Evolutionary conservation across 352 stramenopile species (phyloP), one percentile per base, ranked within the genome.

Genomic region (Peronospora destructor): DNA sequence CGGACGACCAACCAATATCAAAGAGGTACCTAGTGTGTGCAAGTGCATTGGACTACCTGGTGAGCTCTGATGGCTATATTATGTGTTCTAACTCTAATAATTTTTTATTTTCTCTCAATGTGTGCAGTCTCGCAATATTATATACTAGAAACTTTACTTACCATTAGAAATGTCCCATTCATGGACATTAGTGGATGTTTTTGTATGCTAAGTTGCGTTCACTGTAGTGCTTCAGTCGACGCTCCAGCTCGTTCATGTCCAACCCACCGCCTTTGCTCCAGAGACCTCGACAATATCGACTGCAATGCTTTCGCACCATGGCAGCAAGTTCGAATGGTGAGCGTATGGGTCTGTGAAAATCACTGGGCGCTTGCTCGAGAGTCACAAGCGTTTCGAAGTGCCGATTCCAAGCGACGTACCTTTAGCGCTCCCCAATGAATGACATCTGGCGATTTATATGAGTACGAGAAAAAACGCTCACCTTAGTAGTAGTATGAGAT

Each of bases 251-350:
- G 6, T 53, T 56, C 6, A 87, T 17, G 55, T 94, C 78, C 5
- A 96, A 32, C 17, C 72, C 66, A 0, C 66, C 70, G 0, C 68
- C 71, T 41, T 56, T 23, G 78, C 64, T 41, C 85, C 84, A 1
- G 73, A 64, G 14, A 97, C 77, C 28, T 66, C 61, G 6, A 95
- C 68, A 9, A 97, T 69, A 13, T 96, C 77, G 4, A 71, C 82
- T 1, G 53, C 71, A 17, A 64, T 26, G 29, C 75, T 90, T 77
- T 99, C 95, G 41, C 95, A 68, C 95, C 95, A 99, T 11, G 93
- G 92, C 9, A 99, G 65, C 26, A 99, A 56, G 71, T 98, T 98
- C 13, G 90, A 98, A 66, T 99, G 95, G 68, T 99, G 96, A 57
- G 98, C 95, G 52, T 96, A 98, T 6, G 95, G 94, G 25, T 90